phyloP scores from a whole-genome alignment of 108 stramenopile genomes.

The Ochromonas danica region DNA sequence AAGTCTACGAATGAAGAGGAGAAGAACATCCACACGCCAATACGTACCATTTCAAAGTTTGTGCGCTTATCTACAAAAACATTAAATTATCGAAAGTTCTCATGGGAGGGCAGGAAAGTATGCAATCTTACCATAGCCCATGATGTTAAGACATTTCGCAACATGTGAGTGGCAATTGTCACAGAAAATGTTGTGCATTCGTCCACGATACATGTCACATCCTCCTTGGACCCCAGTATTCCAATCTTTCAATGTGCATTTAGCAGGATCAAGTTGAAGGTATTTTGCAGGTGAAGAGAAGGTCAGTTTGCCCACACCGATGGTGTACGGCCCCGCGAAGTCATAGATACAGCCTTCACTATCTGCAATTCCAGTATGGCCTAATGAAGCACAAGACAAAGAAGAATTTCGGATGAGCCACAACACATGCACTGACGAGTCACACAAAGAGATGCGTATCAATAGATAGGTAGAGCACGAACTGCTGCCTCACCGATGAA shows the following conservation, averaged over 20 bases:
- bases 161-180: slow-evolving; percentile 99
- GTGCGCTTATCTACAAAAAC: slow-evolving; percentile 47
- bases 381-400: not conserved
- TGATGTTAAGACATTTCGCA: slow-evolving; percentile 76
- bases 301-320: slow-evolving; percentile 57
- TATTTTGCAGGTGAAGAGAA: slow-evolving; percentile 58
- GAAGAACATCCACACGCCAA: slow-evolving; percentile 86
- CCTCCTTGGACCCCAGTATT: slow-evolving; percentile 78
- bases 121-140: slow-evolving; percentile 55
- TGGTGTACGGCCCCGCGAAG: slow-evolving; percentile 88
- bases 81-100: not conserved
- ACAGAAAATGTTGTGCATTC: slow-evolving; percentile 94
- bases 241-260: slow-evolving; percentile 55
- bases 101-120: not conserved
- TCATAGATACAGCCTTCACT: slow-evolving; percentile 75
- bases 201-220: slow-evolving; percentile 69
- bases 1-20: slow-evolving; percentile 62
- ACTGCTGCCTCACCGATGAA: slow-evolving; percentile 67
- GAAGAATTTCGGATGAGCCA: not conserved
- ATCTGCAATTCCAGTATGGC: slow-evolving; percentile 27
- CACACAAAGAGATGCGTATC: too few species aligned
- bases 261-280: slow-evolving; percentile 48
- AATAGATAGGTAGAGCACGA: not conserved
- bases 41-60: slow-evolving; percentile 89
- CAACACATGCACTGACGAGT: too few species aligned